Evolutionary conservation across 169 alveolate genomes (phyloP).

Genomic region (Plasmodium gaboni): DNA sequence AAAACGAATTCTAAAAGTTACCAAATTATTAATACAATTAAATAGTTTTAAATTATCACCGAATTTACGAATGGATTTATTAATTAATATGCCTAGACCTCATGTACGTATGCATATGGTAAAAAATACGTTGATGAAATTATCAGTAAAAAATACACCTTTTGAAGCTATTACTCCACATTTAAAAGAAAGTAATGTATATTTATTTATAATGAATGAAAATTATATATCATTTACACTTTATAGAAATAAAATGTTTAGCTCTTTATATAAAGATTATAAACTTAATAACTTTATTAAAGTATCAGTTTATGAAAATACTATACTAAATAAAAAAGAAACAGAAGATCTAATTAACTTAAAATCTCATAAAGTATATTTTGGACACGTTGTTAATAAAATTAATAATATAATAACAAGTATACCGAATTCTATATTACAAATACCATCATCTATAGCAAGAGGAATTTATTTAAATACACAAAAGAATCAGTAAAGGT

Average conservation of each 20-base stretch:
- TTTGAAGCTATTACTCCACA: constrained; percentile 72
- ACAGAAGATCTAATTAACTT: constrained; percentile 67
- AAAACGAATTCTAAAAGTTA: constrained; percentile 73
- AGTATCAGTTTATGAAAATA: constrained; percentile 52
- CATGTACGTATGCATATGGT: constrained; percentile 78
- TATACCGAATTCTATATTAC: constrained; percentile 50
- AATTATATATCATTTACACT: constrained; percentile 64
- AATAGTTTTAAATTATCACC: constrained; percentile 74
- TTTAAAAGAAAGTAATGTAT: constrained; percentile 61
- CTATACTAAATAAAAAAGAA: constrained; percentile 46
- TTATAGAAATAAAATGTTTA: constrained; percentile 40
- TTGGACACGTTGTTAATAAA: constrained; percentile 44
- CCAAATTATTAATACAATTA: constrained; percentile 62
- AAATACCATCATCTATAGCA: constrained; percentile 67
- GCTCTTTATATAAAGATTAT: constrained; percentile 61
- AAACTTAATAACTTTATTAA: constrained; percentile 50
- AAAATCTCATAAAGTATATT: constrained; percentile 45
- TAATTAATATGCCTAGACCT: constrained; percentile 75
- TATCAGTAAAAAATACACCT: constrained; percentile 55
- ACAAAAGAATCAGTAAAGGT: constrained; percentile 15
- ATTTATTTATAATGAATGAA: constrained; percentile 69
- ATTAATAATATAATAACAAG: constrained; percentile 27
- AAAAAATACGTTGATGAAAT: constrained; percentile 61
- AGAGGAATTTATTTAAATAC: constrained; percentile 54
- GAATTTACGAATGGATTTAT: constrained; percentile 65